Evolutionary conservation across 176 grass and related monocot species (phyloP), one percentile per base, ranked within the genome.

Genomic region (Leersia perrieri): DNA sequence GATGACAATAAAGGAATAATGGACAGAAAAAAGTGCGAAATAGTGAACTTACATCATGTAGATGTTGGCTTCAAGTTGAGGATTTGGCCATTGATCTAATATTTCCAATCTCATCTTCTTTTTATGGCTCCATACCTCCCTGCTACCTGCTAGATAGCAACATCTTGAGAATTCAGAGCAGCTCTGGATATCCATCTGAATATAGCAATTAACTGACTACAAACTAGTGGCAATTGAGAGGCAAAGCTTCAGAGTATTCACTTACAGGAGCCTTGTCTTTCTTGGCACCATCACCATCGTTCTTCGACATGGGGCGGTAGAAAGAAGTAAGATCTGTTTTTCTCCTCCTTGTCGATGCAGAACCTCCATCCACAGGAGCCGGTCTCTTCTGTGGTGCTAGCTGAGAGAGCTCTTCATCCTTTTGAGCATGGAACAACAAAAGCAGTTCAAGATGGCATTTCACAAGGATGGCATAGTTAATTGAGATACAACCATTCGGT

Each of bases 121-220:
- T 86, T 81, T n/a, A 94, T 70, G 35, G 88, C 75, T 16, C 95
- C 95, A 4, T 98, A 98, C 41, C 90, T 94, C 44, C 90, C 87
- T n/a, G 87, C 74, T 29, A 78, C 83, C 92, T 98, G 85, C 47
- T 88, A 15, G 42, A 65, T 10, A 76, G 39, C 63, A 55, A 39
- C 79, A 51, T 10, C 70, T 61, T 58, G 26, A 66, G 49, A 22
- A 22, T 20, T 67, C 25, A 79, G 36, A 18, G 32, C 1, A 49
- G 32, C 61, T 74, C 23, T 65, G 72, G 49, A 10, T 28, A 62
- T 68, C 51, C 26, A 58, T 22, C 40, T 35, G 10, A 5, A 49
- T 16, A 49, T 42, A 13, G 41, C 45, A 49, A 16, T 49, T 18
- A 20, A 28, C n/a, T 77, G 63, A 15, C 27, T 70, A 36, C n/a